Evolutionary conservation across 176 grass and related monocot species (phyloP).

Genomic region (Oryza nivara): DNA sequence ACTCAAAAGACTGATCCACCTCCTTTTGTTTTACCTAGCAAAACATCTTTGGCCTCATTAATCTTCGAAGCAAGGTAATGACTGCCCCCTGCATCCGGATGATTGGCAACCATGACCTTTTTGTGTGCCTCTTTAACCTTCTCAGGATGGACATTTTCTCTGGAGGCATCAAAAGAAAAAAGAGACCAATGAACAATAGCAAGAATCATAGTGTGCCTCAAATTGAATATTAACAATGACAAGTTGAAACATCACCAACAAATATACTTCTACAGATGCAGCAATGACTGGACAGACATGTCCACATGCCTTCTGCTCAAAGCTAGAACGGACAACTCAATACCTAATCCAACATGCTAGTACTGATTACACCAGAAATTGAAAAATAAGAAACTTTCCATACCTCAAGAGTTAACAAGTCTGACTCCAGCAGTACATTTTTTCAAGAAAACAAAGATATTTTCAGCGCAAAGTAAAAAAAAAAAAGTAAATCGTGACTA

Average conservation of each 20-base stretch:
- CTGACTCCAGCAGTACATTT: not conserved
- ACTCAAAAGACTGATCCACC: slow-evolving; percentile 82
- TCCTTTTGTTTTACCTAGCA: slow-evolving; percentile 84
- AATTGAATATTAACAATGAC: not conserved
- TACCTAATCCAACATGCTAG: not conserved
- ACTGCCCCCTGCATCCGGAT: slow-evolving; percentile 88
- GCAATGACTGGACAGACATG: not conserved
- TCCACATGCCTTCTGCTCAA: not conserved
- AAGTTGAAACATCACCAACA: not conserved
- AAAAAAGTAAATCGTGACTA: not conserved
- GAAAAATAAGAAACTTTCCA: not conserved
- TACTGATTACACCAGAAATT: not conserved
- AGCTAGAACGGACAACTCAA: not conserved
- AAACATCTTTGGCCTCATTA: slow-evolving; percentile 86
- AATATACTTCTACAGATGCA: not conserved
- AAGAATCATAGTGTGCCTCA: not conserved
- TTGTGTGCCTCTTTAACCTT: slow-evolving; percentile 96
- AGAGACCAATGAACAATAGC: slow-evolving; percentile 5
- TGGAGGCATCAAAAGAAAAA: slow-evolving; percentile 35
- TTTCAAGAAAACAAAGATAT: not conserved
- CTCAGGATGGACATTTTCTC: slow-evolving; percentile 72
- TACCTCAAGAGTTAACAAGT: not conserved
- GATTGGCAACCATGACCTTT: slow-evolving; percentile 98
- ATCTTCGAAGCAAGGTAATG: slow-evolving; percentile 97
- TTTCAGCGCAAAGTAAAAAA: not conserved